Evolutionary conservation across 2,329 filamentous ascomycete species (phyloP), one percentile per base, ranked within the genome.

Genomic region (Colletotrichum euphorbiae): DNA sequence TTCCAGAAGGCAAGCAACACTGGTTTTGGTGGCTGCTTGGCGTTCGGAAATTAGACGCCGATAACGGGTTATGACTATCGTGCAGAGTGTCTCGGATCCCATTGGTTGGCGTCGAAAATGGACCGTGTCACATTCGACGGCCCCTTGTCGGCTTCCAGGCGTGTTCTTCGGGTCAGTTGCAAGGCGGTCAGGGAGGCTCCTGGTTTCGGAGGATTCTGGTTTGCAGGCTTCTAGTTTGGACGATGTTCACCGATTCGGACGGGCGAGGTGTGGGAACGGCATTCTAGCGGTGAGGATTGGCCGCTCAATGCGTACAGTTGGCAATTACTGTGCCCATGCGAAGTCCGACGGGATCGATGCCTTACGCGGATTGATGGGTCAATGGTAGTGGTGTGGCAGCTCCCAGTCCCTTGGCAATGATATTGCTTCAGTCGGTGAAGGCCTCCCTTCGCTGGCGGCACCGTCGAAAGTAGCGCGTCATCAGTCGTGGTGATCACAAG

Each of bases 371-470:
- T 11, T 8, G 28, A 45, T 33, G 19, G 36, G 58, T n/a, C 15
- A 31, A 17, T 38, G 15, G 24, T 8, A 42, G 13, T 40, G 13
- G 33, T 36, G 46, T 12, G 19, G 40, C 11, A 33, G 19, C 9
- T 43, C 12, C 63, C n/a, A 40, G 52, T 13, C 33, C 15, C 31
- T 55, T 48, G 48, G 36, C 50, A 31, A 31, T 51, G 24, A 51
- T 31, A 31, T 42, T 19, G 57, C 33, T 31, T 36, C 40, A 42
- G 50, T 55, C 50, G 38, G 45, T 40, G 36, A 50, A 45, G 45
- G n/a, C 9, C n/a, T 28, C 28, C 5, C 17, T 11, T 11, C 21
- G 21, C 21, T 17, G 8, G 17, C 21, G 40, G 19, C 15, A 9
- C 12, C n/a, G n/a, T 48, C 43, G 12, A 55, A 36, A 31, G 54